Conservation (phyloP, 306 rosid genomes). For the Vigna mungo region DNA sequence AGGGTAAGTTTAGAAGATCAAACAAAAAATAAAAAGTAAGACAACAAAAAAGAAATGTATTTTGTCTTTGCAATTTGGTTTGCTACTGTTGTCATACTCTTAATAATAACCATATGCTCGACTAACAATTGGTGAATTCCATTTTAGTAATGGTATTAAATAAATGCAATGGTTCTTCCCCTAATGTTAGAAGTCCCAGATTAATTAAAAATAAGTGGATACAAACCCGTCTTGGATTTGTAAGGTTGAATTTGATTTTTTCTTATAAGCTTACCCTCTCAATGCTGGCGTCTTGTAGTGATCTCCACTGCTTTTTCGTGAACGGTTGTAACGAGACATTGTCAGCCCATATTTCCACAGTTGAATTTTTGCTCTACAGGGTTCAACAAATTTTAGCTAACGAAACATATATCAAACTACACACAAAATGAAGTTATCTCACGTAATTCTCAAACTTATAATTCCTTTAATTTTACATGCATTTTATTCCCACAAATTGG, state of each 20-base stretch:
- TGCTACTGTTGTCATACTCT: neutral
- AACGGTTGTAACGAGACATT: constrained; percentile 73
- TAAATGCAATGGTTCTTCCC: neutral
- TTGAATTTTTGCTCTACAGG: constrained; percentile 57
- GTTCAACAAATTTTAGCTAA: neutral
- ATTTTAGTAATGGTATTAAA: neutral
- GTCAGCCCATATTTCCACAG: constrained; percentile 68
- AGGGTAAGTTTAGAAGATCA: neutral
- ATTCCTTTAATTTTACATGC: neutral
- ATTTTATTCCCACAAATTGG: neutral
- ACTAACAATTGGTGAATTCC: neutral
- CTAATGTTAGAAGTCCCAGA: too few relatives aligned
- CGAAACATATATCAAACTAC: neutral
- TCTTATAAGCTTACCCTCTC: constrained; percentile 51
- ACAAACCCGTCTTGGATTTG: too few relatives aligned
- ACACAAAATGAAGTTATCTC: neutral
- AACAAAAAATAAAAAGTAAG: neutral
- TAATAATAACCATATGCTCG: neutral
- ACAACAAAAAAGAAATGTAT: too few relatives aligned
- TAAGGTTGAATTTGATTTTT: neutral
- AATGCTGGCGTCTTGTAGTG: constrained; percentile 65
- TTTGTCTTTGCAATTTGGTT: neutral
- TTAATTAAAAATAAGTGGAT: too few relatives aligned
- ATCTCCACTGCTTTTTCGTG: constrained; percentile 70
- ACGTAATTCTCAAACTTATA: neutral